Base-by-base conservation (phyloP, 495 filamentous ascomycete species). In the Trypethelium eluteriae region DNA sequence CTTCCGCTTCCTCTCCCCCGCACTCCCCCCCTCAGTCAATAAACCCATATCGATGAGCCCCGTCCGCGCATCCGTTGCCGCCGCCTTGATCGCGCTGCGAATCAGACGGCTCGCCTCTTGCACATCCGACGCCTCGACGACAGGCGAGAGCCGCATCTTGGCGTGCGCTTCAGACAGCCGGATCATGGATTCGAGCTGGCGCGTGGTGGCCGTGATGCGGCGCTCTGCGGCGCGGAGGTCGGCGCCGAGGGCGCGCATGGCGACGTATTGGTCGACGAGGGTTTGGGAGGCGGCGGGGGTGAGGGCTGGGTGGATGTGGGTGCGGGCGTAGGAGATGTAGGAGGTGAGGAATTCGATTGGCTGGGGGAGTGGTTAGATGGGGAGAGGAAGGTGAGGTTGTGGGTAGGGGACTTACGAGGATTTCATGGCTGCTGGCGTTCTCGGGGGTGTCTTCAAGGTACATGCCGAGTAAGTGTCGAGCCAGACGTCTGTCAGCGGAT, bases 121-220 rank as follows among this genome's bases (percentile, higher is more conserved):
- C 32, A 98, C 94, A 75, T 98, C 94, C 64, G 85, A 84, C 12
- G 80, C 83, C 0, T 90, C 93, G 47, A 98, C 95, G 56, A 79
- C 81, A 0, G 78, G 70, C 0, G 89, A 87, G 10, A 98, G 82
- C 38, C 94, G 87, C 94, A 98, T 98, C 73, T 96, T 96, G 32
- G 94, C 94, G 77, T 98, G 96, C 14, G 94, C 93, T 81, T 98
- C 94, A 1, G 93, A 81, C 2, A 98, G 86, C 49, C 94, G 92
- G 75, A 98, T 97, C 89, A 98, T 98, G 41, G 88, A 92, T 77
- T 98, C 94, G 44, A 98, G 81, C 76, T 98, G 94, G 64, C 94
- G 84, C 11, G 94, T 98, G 10, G 94, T 98, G 59, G 94, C 94
- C 1, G 94, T 98, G 77, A 98, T 98, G 69, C 94, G 89, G 77